phyloP scores from a whole-genome alignment of 495 filamentous ascomycete species.

The Collariella sp. region DNA sequence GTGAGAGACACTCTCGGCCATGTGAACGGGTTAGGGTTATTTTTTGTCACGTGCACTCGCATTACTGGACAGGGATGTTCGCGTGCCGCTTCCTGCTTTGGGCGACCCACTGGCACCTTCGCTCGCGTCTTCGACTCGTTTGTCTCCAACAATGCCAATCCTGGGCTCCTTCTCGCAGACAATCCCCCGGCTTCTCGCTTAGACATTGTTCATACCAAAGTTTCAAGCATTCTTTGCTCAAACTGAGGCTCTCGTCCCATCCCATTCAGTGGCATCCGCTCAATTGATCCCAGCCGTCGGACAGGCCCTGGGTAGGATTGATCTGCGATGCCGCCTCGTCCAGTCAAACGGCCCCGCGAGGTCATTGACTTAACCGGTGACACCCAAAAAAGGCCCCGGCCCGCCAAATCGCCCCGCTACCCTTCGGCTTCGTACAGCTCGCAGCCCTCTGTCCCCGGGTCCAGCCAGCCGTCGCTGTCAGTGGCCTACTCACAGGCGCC shows the following conservation, averaged over 20 bases:
- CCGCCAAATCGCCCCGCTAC: constrained; percentile 10
- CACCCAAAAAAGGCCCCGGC: background rate
- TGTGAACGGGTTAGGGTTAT: too few species aligned
- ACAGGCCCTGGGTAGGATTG: background rate
- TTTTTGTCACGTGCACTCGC: background rate
- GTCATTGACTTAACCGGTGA: background rate
- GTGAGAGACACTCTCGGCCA: too few species aligned
- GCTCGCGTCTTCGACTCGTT: background rate
- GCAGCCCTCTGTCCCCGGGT: background rate
- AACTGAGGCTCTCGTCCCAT: too few species aligned
- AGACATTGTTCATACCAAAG: background rate
- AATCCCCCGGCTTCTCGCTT: background rate
- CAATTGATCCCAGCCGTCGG: background rate
- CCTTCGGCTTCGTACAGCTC: background rate
- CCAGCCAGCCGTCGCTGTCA: background rate
- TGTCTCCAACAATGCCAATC: background rate
- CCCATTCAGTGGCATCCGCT: too few species aligned
- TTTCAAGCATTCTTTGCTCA: too few species aligned
- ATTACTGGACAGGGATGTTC: background rate
- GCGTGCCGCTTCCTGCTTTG: background rate
- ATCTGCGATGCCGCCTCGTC: background rate
- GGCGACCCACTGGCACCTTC: too few species aligned
- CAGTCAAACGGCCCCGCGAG: constrained; percentile 2
- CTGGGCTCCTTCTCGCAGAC: background rate
- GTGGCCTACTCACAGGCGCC: background rate